These are phyloP conservation scores for Xylaria sp. DNA, from an alignment of 2,329 filamentous ascomycete genomes.

Conservation along the genomic window DNA sequence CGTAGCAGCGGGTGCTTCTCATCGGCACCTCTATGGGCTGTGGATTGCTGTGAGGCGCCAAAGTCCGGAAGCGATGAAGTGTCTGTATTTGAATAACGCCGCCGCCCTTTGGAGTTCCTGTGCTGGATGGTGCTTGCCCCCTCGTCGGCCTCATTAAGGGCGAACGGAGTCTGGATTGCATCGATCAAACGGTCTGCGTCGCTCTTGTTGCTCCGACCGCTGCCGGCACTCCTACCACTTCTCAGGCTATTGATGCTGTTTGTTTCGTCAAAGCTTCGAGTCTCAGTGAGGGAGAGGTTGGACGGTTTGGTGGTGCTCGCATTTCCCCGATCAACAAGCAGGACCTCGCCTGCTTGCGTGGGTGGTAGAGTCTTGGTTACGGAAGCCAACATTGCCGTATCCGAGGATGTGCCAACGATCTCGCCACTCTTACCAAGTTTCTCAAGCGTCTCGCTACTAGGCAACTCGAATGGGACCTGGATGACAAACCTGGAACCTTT, in stretches of 20 bases:
- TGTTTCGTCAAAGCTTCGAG: slow-evolving; percentile 45
- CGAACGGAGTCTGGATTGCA: slow-evolving; percentile 68
- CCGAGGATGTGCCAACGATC: slow-evolving; percentile 26
- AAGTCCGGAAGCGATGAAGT: slow-evolving; percentile 20
- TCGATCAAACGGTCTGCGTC: slow-evolving; percentile 75
- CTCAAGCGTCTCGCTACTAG: slow-evolving; percentile 48
- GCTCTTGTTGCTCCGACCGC: slow-evolving; percentile 59
- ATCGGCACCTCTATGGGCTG: not conserved
- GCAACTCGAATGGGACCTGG: slow-evolving; percentile 75
- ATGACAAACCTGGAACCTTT: slow-evolving; percentile 85
- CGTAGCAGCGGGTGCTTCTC: slow-evolving; percentile 10
- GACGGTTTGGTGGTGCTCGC: slow-evolving; percentile 6
- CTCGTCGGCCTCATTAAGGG: slow-evolving; percentile 46
- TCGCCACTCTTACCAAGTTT: slow-evolving; percentile 28
- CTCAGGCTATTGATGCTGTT: slow-evolving; percentile 48
- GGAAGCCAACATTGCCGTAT: slow-evolving; percentile 38
- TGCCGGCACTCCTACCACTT: slow-evolving; percentile 50
- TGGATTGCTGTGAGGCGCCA: not conserved
- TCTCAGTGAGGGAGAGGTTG: slow-evolving; percentile 31
- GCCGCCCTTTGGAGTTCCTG: slow-evolving; percentile 28
- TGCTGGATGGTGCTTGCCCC: slow-evolving; percentile 24
- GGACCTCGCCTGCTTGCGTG: slow-evolving; percentile 58
- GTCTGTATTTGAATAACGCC: slow-evolving; percentile 18
- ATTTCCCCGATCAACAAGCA: slow-evolving; percentile 60
- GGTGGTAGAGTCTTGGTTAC: slow-evolving; percentile 41